Base-by-base conservation (phyloP, 2,329 filamentous ascomycete genomes). In the Teratosphaeria destructans region DNA sequence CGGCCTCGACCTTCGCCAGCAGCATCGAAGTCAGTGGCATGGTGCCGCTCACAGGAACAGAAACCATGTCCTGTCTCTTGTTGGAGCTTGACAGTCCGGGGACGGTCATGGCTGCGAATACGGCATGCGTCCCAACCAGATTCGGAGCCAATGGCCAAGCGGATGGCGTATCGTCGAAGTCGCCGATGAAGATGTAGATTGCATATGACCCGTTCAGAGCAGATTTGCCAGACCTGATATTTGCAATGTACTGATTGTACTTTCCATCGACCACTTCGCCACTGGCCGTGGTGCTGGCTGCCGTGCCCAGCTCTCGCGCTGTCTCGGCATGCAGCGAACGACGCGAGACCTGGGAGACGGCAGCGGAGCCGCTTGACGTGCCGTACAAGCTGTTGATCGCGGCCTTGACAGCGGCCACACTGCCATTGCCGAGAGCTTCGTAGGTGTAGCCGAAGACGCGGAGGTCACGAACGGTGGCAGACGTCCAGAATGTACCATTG, bases 381-480 rank as follows among this genome's bases (percentile, higher is more conserved):
- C 82, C 83, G 67, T 88, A 88, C 0, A 87, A 75, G 2, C 69
- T 73, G 67, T 88, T 89, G 65, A 92, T 78, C 1, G 78, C 71
- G 1, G 73, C 72, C 53, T 76, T 75, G 32, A 85, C 77, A 5
- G 80, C 73, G 0, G 73, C 68, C 32, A 70, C 58, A 59, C 67
- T 74, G 62, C 67, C 73, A 63, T 68, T 72, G 63, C 71, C 59
- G 23, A 64, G 47, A 23, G 93, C 89, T 0, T 84, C 78, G 68
- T 95, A 95, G 0, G 84, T 85, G 70, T 94, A 94, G 14, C 85
- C 85, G 71, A 94, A 87, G 1, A 75, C 77, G 29, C 78, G 77
- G 6, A 82, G 82, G 49, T 81, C 77, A 34, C 86, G 81, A 12
- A 84, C 79, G 61, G 77, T 78, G 57, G 85, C 79, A 0, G 87